phyloP scores from a whole-genome alignment of 495 filamentous ascomycete genomes.

The Ascodesmis nigricans region DNA sequence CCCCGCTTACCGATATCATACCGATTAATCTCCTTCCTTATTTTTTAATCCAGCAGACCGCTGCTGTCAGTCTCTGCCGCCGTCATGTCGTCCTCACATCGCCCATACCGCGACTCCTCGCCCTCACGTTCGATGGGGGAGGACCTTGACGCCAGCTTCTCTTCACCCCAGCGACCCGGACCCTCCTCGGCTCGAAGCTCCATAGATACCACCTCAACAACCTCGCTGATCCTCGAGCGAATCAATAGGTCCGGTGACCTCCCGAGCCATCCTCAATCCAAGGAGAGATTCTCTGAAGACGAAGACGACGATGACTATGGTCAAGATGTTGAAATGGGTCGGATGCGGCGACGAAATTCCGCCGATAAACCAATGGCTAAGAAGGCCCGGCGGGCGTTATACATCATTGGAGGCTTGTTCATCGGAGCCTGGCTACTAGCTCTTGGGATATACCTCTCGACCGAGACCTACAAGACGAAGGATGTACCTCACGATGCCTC shows the following conservation, averaged over 20 bases:
- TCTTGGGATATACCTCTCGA: constrained; percentile 47
- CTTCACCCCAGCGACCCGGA: constrained; percentile 9
- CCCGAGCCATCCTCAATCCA: constrained; percentile 25
- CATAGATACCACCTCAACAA: constrained; percentile 48
- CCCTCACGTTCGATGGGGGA: no score
- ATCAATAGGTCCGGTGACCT: no score
- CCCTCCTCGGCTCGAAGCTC: constrained; percentile 30
- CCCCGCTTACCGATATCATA: no score
- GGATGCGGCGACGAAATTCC: constrained; percentile 6
- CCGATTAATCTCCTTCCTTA: no score
- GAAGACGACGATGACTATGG: constrained; percentile 30
- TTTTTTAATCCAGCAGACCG: not conserved
- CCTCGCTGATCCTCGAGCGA: constrained; percentile 55
- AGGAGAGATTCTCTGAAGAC: constrained; percentile 22
- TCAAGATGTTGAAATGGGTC: constrained; percentile 20
- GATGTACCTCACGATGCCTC: constrained; percentile 42
- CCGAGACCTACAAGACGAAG: constrained; percentile 40
- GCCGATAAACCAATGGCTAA: constrained; percentile 31
- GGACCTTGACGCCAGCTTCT: constrained; percentile 2
- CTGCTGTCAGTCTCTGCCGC: constrained; percentile 1
- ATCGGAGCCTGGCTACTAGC: constrained; percentile 62
- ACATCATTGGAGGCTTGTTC: constrained; percentile 42
- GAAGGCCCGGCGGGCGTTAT: constrained; percentile 41
- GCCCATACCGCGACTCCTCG: constrained; percentile 1
- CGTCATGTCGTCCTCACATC: constrained; percentile 3